phyloP scores from a whole-genome alignment of 805 yeast genomes.

The Jamesozyma lodderae region DNA sequence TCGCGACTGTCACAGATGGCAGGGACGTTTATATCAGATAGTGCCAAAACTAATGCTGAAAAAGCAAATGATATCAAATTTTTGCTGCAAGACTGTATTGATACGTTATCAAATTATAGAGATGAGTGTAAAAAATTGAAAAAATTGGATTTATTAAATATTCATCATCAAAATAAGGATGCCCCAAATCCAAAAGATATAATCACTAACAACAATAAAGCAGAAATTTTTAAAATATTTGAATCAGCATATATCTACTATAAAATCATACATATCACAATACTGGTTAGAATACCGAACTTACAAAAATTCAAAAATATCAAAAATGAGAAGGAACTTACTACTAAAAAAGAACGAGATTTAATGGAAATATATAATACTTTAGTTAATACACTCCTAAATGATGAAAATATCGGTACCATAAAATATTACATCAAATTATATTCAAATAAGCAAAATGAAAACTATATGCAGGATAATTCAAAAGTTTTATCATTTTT shows the following conservation, averaged over 20 bases:
- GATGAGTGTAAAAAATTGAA: conserved; percentile 23
- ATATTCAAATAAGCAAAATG: background rate
- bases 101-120: conserved; percentile 26
- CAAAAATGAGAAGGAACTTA: conserved; percentile 10
- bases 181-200: background rate
- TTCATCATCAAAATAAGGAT: background rate
- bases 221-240: conserved; percentile 13
- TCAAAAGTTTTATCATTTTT: conserved; percentile 1
- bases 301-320: conserved; percentile 18
- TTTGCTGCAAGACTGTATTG: conserved; percentile 24
- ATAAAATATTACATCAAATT: conserved; percentile 21
- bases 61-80: conserved; percentile 17
- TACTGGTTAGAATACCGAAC: conserved; percentile 24
- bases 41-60: conserved; percentile 3
- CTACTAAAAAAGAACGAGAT: conserved; percentile 14
- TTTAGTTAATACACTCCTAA: conserved; percentile 22
- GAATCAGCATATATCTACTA: conserved; percentile 30
- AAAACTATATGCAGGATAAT: background rate
- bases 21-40: conserved; percentile 14
- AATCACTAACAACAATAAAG: background rate
- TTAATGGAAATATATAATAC: conserved; percentile 28
- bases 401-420: conserved; percentile 23
- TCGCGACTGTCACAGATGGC: conserved; percentile 10
- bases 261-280: conserved; percentile 26
- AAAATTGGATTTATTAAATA: conserved; percentile 1